A percentile compares a stretch with the other conserved stretches of the same genome.
Evolutionary conservation across 345 rosid species (phyloP).

Genomic region (Hibiscus mutabilis): DNA sequence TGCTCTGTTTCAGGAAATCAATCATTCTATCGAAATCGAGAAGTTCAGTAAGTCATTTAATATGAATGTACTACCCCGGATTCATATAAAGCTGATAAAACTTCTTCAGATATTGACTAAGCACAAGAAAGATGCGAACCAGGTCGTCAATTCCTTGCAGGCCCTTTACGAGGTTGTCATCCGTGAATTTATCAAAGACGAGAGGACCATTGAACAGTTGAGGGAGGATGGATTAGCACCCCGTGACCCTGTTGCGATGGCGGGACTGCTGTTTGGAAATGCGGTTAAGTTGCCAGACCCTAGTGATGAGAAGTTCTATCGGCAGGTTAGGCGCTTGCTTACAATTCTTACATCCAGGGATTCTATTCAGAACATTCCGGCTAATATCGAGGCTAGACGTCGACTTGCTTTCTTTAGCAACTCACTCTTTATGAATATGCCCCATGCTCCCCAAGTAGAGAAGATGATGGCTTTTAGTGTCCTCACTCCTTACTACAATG

Average conservation of each 20-base stretch:
- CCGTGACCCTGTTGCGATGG: slow-evolving; percentile 60
- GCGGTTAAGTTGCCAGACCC: slow-evolving; percentile 66
- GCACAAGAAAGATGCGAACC: slow-evolving; percentile 42
- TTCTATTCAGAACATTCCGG: slow-evolving; percentile 76
- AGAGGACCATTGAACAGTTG: slow-evolving; percentile 56
- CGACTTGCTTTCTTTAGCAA: slow-evolving; percentile 94
- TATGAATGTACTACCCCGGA: slow-evolving; percentile 58
- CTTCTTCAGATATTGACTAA: slow-evolving; percentile 52
- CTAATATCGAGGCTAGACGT: slow-evolving; percentile 87
- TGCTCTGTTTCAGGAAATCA: slow-evolving; percentile 73
- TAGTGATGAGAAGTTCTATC: slow-evolving; percentile 61
- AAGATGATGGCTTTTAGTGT: slow-evolving; percentile 97
- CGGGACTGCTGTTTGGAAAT: slow-evolving; percentile 68
- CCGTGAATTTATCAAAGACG: slow-evolving; percentile 67
- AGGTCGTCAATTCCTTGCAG: slow-evolving; percentile 78
- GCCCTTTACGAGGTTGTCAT: slow-evolving; percentile 77
- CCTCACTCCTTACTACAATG: slow-evolving; percentile 86
- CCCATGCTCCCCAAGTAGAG: slow-evolving; percentile 98
- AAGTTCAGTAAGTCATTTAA: slow-evolving; percentile 69
- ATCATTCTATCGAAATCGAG: slow-evolving; percentile 57
- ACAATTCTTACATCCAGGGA: slow-evolving; percentile 86
- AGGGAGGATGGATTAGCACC: slow-evolving; percentile 70
- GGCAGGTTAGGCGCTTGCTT: slow-evolving; percentile 80
- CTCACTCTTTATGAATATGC: slow-evolving; percentile 94
- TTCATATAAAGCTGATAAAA: slow-evolving; percentile 63